These are phyloP conservation scores for Pichia rugopelliculosa DNA, from an alignment of 805 yeast genomes.

Conservation along the genomic window DNA sequence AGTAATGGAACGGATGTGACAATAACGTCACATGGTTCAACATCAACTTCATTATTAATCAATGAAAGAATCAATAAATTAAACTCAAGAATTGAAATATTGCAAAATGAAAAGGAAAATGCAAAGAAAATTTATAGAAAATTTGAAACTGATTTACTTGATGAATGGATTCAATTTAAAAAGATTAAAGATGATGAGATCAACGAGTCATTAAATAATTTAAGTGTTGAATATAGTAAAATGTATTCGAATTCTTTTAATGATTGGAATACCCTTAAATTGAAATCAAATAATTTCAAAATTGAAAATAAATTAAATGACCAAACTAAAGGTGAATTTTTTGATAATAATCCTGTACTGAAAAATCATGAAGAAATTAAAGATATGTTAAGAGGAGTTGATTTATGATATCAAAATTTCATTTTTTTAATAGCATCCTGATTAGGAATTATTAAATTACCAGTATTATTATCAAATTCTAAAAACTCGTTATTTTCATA, in stretches of 20 bases:
- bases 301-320: conserved; percentile 17
- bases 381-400: conserved; percentile 8
- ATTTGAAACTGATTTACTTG: conserved; percentile 38
- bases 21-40: conserved; percentile 32
- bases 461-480: conserved; percentile 16
- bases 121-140: conserved; percentile 40
- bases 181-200: conserved; percentile 71
- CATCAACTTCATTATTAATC: conserved; percentile 33
- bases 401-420: not conserved
- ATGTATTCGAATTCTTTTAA: conserved; percentile 63
- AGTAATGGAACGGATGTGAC: conserved; percentile 41
- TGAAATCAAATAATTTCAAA: conserved; percentile 6
- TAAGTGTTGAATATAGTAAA: conserved; percentile 69
- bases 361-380: conserved; percentile 23
- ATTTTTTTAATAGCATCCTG: not conserved
- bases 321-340: conserved; percentile 16
- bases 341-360: conserved; percentile 22
- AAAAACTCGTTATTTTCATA: conserved; percentile 21
- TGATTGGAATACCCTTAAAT: conserved; percentile 50
- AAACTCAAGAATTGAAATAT: conserved; percentile 30
- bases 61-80: conserved; percentile 37
- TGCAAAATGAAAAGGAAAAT: conserved; percentile 38
- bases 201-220: conserved; percentile 57
- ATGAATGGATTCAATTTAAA: conserved; percentile 64
- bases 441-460: not conserved